Evolutionary conservation across 2,329 filamentous ascomycete species (phyloP).

Genomic region (Colletotrichum zoysiae): DNA sequence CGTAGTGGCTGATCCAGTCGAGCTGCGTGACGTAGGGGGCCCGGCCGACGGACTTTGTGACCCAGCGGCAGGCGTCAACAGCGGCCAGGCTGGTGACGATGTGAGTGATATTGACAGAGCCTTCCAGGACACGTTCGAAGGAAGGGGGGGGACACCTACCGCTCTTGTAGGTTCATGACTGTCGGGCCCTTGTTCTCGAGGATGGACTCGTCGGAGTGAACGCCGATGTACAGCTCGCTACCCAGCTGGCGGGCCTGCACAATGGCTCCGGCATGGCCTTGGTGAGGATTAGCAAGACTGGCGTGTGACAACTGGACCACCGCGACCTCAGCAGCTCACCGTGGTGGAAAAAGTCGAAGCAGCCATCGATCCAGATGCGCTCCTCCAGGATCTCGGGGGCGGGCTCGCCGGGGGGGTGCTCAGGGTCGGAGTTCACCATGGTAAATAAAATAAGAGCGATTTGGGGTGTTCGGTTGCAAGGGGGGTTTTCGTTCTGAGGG

Average conservation of each 20-base stretch:
- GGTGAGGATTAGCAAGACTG: not conserved
- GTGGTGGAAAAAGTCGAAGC: constrained; percentile 99
- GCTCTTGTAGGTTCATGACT: constrained; percentile 93
- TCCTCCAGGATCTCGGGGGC: constrained; percentile 71
- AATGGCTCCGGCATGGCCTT: constrained; percentile 96
- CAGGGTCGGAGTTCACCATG: constrained; percentile 45
- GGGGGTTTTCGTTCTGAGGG: not conserved
- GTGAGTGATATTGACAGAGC: constrained; percentile 20
- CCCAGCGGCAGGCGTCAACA: constrained; percentile 95
- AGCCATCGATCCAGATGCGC: constrained; percentile 97
- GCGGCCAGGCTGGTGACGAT: constrained; percentile 75
- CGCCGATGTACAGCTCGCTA: constrained; percentile 87
- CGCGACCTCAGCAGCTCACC: constrained; percentile 62
- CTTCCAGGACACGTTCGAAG: not conserved
- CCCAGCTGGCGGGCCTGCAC: constrained; percentile 94
- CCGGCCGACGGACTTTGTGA: constrained; percentile 83
- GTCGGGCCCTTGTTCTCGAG: constrained; percentile 97
- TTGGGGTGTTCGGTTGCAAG: not conserved
- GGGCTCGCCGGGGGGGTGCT: constrained; percentile 58
- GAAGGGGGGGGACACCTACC: constrained; percentile 59
- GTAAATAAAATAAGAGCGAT: constrained; percentile 14
- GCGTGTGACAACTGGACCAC: not conserved
- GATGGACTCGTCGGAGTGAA: constrained; percentile 96
- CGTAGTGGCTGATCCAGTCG: constrained; percentile 94
- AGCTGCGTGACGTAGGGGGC: constrained; percentile 96